Conservation (phyloP, 75 land plant species). For the Pinus albicaulis region DNA sequence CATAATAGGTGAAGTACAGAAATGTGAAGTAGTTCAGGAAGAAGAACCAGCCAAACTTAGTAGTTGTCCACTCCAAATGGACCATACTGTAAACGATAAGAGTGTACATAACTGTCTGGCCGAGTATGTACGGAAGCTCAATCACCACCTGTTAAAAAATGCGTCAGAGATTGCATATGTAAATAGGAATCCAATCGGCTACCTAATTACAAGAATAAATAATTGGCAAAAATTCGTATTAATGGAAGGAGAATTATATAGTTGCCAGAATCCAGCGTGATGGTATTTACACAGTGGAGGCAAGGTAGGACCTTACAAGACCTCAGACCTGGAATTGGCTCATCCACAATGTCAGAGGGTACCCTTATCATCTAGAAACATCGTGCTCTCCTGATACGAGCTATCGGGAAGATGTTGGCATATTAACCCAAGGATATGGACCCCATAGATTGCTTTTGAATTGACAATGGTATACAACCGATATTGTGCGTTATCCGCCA, state of each 20-base stretch:
- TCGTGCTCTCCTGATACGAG: too few species aligned
- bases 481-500: too few species aligned
- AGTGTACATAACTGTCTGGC: conserved; percentile 53
- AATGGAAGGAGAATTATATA: not conserved
- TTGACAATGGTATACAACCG: too few species aligned
- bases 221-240: not conserved
- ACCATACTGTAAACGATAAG: conserved; percentile 72
- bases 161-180: not conserved
- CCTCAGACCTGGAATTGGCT: too few species aligned
- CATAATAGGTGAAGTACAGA: conserved; percentile 80
- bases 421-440: too few species aligned
- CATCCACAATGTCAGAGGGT: too few species aligned
- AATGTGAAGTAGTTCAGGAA: conserved; percentile 70
- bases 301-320: too few species aligned
- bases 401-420: too few species aligned
- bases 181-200: not conserved
- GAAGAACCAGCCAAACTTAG: conserved; percentile 75
- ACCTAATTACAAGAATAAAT: not conserved
- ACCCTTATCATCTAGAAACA: too few species aligned
- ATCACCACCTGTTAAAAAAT: conserved; percentile 35
- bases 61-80: conserved; percentile 70
- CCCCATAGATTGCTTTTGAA: too few species aligned
- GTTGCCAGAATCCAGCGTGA: not conserved
- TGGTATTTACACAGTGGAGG: too few species aligned
- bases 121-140: conserved; percentile 68